Evolutionary conservation across 106 monocot species (phyloP).

Genomic region (Apostasia ramifera): DNA sequence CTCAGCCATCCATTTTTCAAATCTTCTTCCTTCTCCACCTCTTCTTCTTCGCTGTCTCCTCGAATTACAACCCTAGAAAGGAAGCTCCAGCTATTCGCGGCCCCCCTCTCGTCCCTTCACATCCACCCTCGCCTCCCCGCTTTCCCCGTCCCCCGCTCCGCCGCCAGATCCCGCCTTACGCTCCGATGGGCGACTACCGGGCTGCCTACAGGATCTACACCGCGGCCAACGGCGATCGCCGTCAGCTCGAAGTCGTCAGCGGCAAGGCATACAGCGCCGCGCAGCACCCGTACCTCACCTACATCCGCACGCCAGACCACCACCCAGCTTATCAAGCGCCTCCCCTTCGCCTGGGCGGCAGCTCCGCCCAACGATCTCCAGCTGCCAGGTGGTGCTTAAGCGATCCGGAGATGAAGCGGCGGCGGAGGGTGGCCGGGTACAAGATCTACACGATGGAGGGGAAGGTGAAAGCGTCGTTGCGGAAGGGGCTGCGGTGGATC

Average conservation of each 20-base stretch:
- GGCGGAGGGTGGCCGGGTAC: constrained; percentile 50
- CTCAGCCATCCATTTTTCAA: too few species aligned
- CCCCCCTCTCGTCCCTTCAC: too few species aligned
- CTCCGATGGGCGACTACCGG: neutral
- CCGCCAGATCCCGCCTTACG: too few species aligned
- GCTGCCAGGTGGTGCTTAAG: constrained; percentile 28
- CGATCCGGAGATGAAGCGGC: constrained; percentile 56
- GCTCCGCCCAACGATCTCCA: neutral
- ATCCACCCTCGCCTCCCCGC: too few species aligned
- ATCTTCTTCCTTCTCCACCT: too few species aligned
- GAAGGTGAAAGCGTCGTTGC: constrained; percentile 50
- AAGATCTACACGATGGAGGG: constrained; percentile 56
- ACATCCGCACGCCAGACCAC: neutral
- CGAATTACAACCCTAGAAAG: too few species aligned
- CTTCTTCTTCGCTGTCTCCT: too few species aligned
- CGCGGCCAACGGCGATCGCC: constrained; percentile 6
- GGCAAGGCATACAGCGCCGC: constrained; percentile 11
- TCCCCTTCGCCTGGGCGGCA: neutral
- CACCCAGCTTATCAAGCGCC: neutral
- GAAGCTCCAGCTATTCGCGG: too few species aligned
- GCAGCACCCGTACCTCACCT: neutral
- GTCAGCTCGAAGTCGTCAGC: constrained; percentile 6
- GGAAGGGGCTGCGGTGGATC: constrained; percentile 42
- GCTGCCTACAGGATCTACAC: neutral
- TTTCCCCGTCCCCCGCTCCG: too few species aligned